These are phyloP conservation scores for Leavenworthia alabamica DNA, from an alignment of 345 rosid genomes.

Conservation along the genomic window DNA sequence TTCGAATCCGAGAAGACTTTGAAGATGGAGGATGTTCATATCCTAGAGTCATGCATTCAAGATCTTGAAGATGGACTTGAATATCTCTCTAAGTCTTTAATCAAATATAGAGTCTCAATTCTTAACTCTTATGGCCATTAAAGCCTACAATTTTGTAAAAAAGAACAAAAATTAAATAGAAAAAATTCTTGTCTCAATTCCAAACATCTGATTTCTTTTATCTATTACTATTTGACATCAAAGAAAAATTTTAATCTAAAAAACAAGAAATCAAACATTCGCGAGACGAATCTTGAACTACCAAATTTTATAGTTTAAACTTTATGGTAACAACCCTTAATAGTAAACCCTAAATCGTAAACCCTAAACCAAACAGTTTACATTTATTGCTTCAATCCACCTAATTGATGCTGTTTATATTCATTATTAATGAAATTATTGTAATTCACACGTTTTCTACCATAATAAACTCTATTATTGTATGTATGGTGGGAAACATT, in stretches of 20 bases:
- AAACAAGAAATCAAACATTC: not conserved
- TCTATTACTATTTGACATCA: not conserved
- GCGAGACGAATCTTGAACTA: not conserved
- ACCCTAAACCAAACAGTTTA: too few relatives aligned
- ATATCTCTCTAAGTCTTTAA: slow-evolving; percentile 21
- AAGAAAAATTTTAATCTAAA: not conserved
- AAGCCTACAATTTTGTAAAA: not conserved
- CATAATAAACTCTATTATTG: slow-evolving; percentile 5
- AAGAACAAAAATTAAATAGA: not conserved
- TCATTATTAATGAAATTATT: not conserved
- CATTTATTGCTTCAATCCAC: not conserved
- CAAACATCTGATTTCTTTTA: not conserved
- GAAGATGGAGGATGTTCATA: slow-evolving; percentile 19
- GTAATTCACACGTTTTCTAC: slow-evolving; percentile 8
- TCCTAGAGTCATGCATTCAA: slow-evolving; percentile 33
- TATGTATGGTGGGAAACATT: slow-evolving; percentile 6
- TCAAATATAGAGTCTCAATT: slow-evolving; percentile 37
- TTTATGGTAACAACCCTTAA: not conserved
- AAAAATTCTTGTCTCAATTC: not conserved
- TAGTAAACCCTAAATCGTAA: too few relatives aligned
- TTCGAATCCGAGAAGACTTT: slow-evolving; percentile 9
- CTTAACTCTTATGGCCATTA: slow-evolving; percentile 34
- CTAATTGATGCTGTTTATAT: not conserved
- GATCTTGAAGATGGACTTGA: slow-evolving; percentile 37
- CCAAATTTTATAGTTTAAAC: not conserved